A percentile compares a stretch with the other conserved stretches of the same genome.
These are phyloP conservation scores for Didymella lethalis DNA, from an alignment of 2,329 filamentous ascomycete genomes.

Conservation along the genomic window DNA sequence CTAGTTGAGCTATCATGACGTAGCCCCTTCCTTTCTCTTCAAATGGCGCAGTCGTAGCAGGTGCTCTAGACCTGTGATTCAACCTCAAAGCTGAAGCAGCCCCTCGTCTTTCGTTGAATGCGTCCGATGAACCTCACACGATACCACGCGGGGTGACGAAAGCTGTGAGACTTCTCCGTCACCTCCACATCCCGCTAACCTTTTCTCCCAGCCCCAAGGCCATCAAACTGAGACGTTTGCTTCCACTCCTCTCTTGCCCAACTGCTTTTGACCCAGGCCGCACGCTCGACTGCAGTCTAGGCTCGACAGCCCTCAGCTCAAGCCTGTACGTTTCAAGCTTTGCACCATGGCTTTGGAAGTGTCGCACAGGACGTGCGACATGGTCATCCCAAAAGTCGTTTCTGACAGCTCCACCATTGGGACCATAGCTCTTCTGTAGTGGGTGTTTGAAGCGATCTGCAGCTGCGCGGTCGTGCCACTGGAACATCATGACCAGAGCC, in stretches of 20 bases:
- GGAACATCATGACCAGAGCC: constrained; percentile 43
- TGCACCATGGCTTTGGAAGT: constrained; percentile 36
- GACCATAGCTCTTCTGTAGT: constrained; percentile 37
- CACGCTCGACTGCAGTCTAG: constrained; percentile 24
- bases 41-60: not conserved
- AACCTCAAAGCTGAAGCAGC: not conserved
- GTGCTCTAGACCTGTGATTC: not conserved
- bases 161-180: not conserved
- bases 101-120: not conserved
- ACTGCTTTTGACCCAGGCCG: constrained; percentile 9
- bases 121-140: not conserved
- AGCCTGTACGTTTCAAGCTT: constrained; percentile 34
- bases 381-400: constrained; percentile 37
- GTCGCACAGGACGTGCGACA: constrained; percentile 38
- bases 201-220: constrained; percentile 36
- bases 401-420: constrained; percentile 32
- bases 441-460: constrained; percentile 43
- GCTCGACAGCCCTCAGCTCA: constrained; percentile 39
- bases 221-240: constrained; percentile 36
- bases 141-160: not conserved
- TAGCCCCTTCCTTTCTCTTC: not conserved
- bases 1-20: not conserved
- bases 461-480: constrained; percentile 37
- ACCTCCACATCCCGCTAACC: constrained; percentile 38
- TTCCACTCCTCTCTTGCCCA: constrained; percentile 33